Base-by-base conservation (phyloP, 2,329 filamentous ascomycete species). In the Botryotinia calthae region DNA sequence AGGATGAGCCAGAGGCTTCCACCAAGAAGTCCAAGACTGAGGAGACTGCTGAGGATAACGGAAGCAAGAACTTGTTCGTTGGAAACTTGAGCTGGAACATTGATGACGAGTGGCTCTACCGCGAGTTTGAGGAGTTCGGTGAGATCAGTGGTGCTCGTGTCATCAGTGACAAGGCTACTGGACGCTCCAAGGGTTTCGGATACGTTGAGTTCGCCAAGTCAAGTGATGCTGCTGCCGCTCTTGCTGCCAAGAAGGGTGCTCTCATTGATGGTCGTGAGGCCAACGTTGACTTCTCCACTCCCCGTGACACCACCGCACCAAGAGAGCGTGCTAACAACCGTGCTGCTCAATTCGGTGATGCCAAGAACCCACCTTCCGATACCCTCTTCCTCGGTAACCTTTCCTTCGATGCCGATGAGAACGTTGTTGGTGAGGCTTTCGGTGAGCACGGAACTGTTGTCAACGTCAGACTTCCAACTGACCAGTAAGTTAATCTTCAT, bases 81-180 rank as follows among this genome's bases (percentile, higher is more conserved):
- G 91, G 91, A 75, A 91, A 91, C 83, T 84, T 93, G 76, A 92
- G 90, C 81, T 93, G 90, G 90, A 92, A 91, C 81, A 85, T 93
- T 73, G 90, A 93, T 78, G 91, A 93, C 82, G 90, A 91, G 74
- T 92, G 89, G 90, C 86, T 93, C 77, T 84, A 84, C 73, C 85
- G 86, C 74, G 90, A 92, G 82, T 93, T 93, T 79, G 87, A 90
- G 82, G 84, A 86, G 77, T 92, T 91, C 78, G 90, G 90, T 78
- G 88, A 90, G 82, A 86, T 92, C 76, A 82, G 84, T 78, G 87
- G 88, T 79, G 87, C 86, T 75, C 87, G 89, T 80, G 86, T 93
- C 82, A 89, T 93, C 81, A 91, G 87, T 78, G 90, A 93, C 82
- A 87, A 87, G 78, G 88, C 88, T 58, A 86, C 85, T 81, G 90